A percentile compares a stretch with the other conserved stretches of the same genome.
These are phyloP conservation scores for Scedosporium minutisporum DNA, from an alignment of 2,329 filamentous ascomycete genomes.

Conservation along the genomic window DNA sequence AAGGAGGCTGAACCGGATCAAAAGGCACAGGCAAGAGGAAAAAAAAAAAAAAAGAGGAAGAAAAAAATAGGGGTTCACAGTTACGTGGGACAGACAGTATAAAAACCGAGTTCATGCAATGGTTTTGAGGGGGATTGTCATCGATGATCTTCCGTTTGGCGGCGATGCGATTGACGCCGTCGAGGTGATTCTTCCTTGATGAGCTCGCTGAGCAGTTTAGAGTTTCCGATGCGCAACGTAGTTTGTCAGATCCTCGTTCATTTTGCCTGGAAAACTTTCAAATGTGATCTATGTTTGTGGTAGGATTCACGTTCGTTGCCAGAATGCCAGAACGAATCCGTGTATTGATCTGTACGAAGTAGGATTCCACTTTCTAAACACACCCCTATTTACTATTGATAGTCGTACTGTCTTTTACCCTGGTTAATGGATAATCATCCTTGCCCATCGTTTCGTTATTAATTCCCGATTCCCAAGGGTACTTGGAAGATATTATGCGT, in stretches of 20 bases:
- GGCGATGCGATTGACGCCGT: neutral
- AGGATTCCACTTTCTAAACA: neutral
- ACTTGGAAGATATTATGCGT: neutral
- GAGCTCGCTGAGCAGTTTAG: neutral
- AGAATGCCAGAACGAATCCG: too few relatives aligned
- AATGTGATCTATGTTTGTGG: neutral
- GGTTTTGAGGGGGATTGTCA: neutral
- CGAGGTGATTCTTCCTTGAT: neutral
- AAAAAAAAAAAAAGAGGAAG: neutral
- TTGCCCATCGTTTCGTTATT: neutral
- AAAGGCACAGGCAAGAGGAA: neutral
- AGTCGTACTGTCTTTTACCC: neutral
- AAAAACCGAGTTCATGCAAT: neutral
- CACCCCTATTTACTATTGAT: neutral
- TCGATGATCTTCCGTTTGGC: neutral
- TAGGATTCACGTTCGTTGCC: neutral
- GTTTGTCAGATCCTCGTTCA: neutral
- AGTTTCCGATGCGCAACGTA: conserved; percentile 2
- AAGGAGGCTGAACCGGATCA: neutral
- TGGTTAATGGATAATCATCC: neutral
- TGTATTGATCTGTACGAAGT: neutral
- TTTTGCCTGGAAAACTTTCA: neutral
- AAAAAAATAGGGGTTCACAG: neutral
- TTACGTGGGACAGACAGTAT: neutral
- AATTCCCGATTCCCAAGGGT: neutral